A percentile compares a stretch with the other conserved stretches of the same genome.
Evolutionary conservation across 1,284 basidiomycete genomes (phyloP).

Genomic region (Trichosporon sp.): DNA sequence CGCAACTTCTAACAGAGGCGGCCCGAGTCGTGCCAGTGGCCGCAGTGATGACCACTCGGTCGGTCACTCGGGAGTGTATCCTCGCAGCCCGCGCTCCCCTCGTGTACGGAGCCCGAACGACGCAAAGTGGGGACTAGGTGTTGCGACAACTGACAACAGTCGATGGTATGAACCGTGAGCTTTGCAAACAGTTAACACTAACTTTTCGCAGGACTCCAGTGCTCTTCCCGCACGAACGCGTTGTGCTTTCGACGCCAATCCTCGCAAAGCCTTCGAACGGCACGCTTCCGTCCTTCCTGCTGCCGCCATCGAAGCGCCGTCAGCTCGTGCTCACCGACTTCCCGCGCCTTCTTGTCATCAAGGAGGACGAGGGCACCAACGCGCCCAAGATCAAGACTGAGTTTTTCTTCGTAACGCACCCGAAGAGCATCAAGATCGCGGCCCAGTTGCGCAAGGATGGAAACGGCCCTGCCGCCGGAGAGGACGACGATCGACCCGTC

Average conservation of each 20-base stretch:
- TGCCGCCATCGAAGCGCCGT: conserved; percentile 55
- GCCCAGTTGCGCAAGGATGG: conserved; percentile 20
- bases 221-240: conserved; percentile 54
- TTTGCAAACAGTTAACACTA: conserved; percentile 1
- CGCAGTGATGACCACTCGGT: conserved; percentile 21
- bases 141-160: conserved; percentile 26
- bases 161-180: conserved; percentile 38
- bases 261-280: conserved; percentile 50
- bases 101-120: background rate
- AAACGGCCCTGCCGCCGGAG: background rate
- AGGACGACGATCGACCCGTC: conserved; percentile 25
- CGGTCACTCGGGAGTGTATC: conserved; percentile 4
- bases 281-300: conserved; percentile 51
- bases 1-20: conserved; percentile 21
- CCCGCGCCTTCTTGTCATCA: conserved; percentile 61
- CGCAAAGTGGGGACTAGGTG: conserved; percentile 21
- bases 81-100: conserved; percentile 8
- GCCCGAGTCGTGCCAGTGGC: conserved; percentile 28
- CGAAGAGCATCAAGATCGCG: conserved; percentile 12
- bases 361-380: conserved; percentile 50
- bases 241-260: conserved; percentile 53
- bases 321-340: conserved; percentile 61
- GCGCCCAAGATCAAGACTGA: conserved; percentile 30
- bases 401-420: conserved; percentile 30
- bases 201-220: conserved; percentile 29